These are phyloP conservation scores for Pythium sp. DNA, from an alignment of 352 stramenopile species.

Conservation along the genomic window DNA sequence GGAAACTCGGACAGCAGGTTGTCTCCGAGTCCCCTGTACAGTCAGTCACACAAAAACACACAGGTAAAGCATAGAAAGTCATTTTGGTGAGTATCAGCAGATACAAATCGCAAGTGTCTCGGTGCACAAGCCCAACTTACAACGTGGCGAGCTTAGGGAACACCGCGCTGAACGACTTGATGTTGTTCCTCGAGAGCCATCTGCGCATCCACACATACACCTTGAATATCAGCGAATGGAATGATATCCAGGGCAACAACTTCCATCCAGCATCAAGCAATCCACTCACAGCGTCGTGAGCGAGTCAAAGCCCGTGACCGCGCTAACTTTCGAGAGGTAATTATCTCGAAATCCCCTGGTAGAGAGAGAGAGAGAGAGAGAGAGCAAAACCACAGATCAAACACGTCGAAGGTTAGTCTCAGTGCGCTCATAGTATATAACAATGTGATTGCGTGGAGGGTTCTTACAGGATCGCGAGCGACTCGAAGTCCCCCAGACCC, in stretches of 20 bases:
- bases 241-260: too few species aligned
- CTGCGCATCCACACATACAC: not conserved
- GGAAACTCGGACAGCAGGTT: not conserved
- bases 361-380: too few species aligned
- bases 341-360: not conserved
- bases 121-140: not conserved
- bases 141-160: constrained; percentile 1
- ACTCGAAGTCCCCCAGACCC: not conserved
- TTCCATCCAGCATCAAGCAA: too few species aligned
- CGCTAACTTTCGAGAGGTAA: not conserved
- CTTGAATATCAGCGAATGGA: too few species aligned
- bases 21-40: not conserved
- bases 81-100: not conserved
- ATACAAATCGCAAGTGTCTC: not conserved
- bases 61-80: not conserved
- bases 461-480: not conserved
- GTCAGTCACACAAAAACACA: not conserved
- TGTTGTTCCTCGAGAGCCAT: constrained; percentile 6
- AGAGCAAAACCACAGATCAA: too few species aligned
- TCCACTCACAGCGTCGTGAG: not conserved
- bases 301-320: not conserved
- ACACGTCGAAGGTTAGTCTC: too few species aligned
- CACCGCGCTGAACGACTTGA: constrained; percentile 9
- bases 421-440: not conserved
- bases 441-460: too few species aligned